Evolutionary conservation across 306 rosid species (phyloP).

Genomic region (Datisca glomerata): DNA sequence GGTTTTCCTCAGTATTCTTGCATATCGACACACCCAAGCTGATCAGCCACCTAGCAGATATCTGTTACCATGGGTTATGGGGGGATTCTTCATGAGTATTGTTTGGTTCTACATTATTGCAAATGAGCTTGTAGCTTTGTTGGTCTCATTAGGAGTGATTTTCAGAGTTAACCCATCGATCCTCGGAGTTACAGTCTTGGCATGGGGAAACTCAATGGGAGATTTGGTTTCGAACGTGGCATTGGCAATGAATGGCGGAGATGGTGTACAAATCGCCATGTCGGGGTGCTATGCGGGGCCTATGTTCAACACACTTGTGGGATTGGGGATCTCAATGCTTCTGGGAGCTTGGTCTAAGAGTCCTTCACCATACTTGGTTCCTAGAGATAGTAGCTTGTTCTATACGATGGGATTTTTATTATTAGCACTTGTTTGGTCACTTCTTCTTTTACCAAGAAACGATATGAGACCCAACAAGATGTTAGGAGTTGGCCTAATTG

Average conservation of each 20-base stretch:
- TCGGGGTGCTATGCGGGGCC: constrained; percentile 98
- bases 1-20: constrained; percentile 53
- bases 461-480: constrained; percentile 48
- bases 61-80: constrained; percentile 78
- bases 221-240: constrained; percentile 87
- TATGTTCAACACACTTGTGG: constrained; percentile 88
- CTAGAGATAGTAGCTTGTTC: constrained; percentile 46
- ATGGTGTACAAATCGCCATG: constrained; percentile 89
- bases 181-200: constrained; percentile 87
- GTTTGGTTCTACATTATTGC: constrained; percentile 96
- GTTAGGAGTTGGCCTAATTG: constrained; percentile 49
- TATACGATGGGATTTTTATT: constrained; percentile 49
- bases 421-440: constrained; percentile 52
- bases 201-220: constrained; percentile 99
- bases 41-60: constrained; percentile 49
- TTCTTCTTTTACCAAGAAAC: constrained; percentile 40
- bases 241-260: constrained; percentile 69
- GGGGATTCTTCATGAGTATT: constrained; percentile 93
- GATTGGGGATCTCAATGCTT: constrained; percentile 77
- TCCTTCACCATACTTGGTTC: constrained; percentile 36
- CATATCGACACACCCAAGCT: constrained; percentile 45
- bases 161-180: constrained; percentile 83
- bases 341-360: constrained; percentile 47
- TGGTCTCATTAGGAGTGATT: constrained; percentile 77
- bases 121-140: constrained; percentile 78